These are phyloP conservation scores for Aspergillus chevalieri DNA, from an alignment of 2,329 filamentous ascomycete genomes.

Conservation along the genomic window DNA sequence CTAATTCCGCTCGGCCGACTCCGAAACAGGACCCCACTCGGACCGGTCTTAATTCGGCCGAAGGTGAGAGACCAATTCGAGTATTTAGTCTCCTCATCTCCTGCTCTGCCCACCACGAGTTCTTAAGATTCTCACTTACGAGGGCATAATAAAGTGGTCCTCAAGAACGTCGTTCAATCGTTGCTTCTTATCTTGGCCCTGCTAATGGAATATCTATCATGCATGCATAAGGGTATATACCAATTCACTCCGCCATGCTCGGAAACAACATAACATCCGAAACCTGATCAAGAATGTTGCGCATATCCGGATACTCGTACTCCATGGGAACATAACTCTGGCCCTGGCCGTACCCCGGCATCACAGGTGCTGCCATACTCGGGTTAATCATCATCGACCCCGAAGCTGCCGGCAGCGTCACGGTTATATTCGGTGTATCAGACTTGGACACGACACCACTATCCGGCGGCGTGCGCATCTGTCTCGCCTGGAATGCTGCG, in stretches of 20 bases:
- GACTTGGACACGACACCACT: not conserved
- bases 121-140: no score
- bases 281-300: constrained; percentile 26
- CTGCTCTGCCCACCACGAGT: no score
- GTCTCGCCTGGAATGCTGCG: constrained; percentile 17
- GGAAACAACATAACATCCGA: constrained; percentile 33
- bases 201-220: not conserved
- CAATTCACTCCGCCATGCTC: constrained; percentile 14
- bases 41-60: no score
- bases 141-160: no score
- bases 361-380: not conserved
- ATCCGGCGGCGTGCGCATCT: constrained; percentile 4
- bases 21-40: no score
- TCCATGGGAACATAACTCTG: not conserved
- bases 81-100: no score
- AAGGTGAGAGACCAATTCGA: no score
- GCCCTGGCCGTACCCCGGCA: not conserved
- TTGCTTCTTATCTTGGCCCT: not conserved
- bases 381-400: constrained; percentile 5
- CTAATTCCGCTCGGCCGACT: no score
- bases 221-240: not conserved
- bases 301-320: constrained; percentile 22
- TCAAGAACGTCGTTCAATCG: not conserved
- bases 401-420: constrained; percentile 6
- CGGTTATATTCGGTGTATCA: constrained; percentile 5